A percentile compares a stretch with the other conserved stretches of the same genome.
Conservation (phyloP, 805 yeast species). For the Hanseniaspora meyeri region DNA sequence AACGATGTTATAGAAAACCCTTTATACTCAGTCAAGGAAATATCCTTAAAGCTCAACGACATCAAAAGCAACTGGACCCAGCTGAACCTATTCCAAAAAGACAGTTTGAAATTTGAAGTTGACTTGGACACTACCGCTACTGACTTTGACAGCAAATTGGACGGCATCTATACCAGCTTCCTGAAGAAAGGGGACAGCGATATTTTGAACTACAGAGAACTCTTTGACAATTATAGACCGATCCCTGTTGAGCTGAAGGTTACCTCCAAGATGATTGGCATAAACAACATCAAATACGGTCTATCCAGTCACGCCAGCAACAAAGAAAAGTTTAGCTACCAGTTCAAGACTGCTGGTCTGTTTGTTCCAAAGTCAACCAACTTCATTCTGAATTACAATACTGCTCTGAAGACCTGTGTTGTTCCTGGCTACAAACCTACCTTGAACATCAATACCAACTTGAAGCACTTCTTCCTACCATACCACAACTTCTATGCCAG, state of each 20-base stretch:
- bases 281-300: neutral
- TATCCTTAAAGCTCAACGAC: neutral
- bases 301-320: conserved; percentile 1
- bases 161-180: neutral
- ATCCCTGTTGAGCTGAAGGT: conserved; percentile 10
- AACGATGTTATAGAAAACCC: conserved; percentile 7
- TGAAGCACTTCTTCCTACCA: conserved; percentile 1
- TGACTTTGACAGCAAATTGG: neutral
- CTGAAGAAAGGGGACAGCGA: neutral
- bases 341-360: neutral
- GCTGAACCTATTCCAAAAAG: neutral
- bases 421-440: conserved; percentile 1
- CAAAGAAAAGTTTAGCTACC: neutral
- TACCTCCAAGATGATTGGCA: neutral
- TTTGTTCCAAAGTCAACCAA: neutral
- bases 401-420: neutral
- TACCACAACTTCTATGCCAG: neutral
- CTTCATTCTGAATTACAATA: neutral
- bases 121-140: neutral
- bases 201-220: neutral
- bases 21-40: neutral
- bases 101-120: neutral
- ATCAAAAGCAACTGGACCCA: conserved; percentile 3
- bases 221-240: conserved; percentile 1
- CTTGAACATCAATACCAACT: neutral